A percentile compares a stretch with the other conserved stretches of the same genome.
phyloP scores from a whole-genome alignment of 1,284 basidiomycete species.

The Moesziomyces globuligerus region DNA sequence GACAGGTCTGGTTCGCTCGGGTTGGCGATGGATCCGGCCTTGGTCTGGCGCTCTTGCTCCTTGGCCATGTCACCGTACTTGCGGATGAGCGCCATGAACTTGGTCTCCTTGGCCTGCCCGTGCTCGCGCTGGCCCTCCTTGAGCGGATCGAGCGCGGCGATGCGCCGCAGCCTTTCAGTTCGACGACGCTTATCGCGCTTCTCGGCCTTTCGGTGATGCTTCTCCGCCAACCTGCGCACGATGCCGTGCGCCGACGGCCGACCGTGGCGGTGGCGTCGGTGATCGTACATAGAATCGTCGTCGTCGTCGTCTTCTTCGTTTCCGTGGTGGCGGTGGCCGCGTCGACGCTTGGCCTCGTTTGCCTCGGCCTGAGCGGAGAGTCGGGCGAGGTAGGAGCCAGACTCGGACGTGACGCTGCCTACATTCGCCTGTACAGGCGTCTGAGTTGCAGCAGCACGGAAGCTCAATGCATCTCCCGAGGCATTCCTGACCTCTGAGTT shows the following conservation, averaged over 20 bases:
- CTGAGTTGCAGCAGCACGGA: neutral
- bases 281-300: conserved; percentile 8
- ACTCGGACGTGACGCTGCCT: conserved; percentile 30
- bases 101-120: conserved; percentile 38
- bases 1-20: neutral
- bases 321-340: neutral
- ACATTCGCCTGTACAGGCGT: neutral
- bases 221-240: conserved; percentile 23
- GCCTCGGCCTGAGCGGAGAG: conserved; percentile 29
- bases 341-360: neutral
- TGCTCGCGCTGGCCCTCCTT: conserved; percentile 22
- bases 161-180: conserved; percentile 22
- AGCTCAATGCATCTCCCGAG: neutral
- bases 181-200: conserved; percentile 26
- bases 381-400: conserved; percentile 26
- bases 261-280: neutral
- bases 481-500: conserved; percentile 30
- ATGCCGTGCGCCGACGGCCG: conserved; percentile 16
- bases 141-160: conserved; percentile 42
- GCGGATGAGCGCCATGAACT: conserved; percentile 39
- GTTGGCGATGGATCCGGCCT: neutral
- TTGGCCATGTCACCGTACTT: conserved; percentile 33
- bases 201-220: conserved; percentile 27
- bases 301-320: conserved; percentile 9
- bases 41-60: conserved; percentile 4